A percentile compares a stretch with the other conserved stretches of the same genome.
Conservation (phyloP, 2,329 filamentous ascomycete genomes). For the Aspergillaceae sp. region DNA sequence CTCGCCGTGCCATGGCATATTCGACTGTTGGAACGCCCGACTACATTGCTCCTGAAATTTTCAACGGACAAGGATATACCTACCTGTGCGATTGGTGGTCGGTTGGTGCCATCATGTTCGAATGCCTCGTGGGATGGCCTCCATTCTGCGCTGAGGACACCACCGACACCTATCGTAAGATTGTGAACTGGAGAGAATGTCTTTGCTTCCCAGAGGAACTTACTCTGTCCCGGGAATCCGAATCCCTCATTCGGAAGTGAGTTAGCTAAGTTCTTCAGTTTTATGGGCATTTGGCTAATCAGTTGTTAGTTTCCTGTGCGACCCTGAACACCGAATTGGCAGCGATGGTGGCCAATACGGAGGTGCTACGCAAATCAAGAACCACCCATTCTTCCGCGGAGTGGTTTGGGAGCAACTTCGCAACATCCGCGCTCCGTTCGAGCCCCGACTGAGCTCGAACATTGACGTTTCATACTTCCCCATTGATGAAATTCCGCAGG, state of each 20-base stretch:
- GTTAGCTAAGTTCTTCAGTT: conserved; percentile 18
- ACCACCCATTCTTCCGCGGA: conserved; percentile 90
- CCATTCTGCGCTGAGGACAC: conserved; percentile 97
- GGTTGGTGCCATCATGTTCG: conserved; percentile 98
- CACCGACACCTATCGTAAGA: conserved; percentile 97
- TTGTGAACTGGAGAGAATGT: conserved; percentile 94
- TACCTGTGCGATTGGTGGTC: conserved; percentile 99
- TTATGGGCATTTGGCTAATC: conserved; percentile 16
- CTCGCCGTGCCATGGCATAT: conserved; percentile 89
- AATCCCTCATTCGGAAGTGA: conserved; percentile 85
- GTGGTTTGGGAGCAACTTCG: conserved; percentile 92
- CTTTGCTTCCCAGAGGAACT: conserved; percentile 96
- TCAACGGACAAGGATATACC: conserved; percentile 90
- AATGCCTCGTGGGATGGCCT: conserved; percentile 96
- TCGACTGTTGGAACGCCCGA: conserved; percentile 97
- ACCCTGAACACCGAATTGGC: conserved; percentile 84
- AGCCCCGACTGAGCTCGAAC: conserved; percentile 84
- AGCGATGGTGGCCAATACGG: conserved; percentile 50
- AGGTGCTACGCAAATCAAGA: conserved; percentile 86
- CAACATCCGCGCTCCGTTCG: conserved; percentile 88
- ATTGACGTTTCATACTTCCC: conserved; percentile 98
- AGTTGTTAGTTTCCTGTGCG: conserved; percentile 70
- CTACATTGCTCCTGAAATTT: conserved; percentile 98
- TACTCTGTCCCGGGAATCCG: conserved; percentile 75
- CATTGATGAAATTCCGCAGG: conserved; percentile 95